phyloP scores from a whole-genome alignment of 495 filamentous ascomycete species.

The Schizothecium vesticola region DNA sequence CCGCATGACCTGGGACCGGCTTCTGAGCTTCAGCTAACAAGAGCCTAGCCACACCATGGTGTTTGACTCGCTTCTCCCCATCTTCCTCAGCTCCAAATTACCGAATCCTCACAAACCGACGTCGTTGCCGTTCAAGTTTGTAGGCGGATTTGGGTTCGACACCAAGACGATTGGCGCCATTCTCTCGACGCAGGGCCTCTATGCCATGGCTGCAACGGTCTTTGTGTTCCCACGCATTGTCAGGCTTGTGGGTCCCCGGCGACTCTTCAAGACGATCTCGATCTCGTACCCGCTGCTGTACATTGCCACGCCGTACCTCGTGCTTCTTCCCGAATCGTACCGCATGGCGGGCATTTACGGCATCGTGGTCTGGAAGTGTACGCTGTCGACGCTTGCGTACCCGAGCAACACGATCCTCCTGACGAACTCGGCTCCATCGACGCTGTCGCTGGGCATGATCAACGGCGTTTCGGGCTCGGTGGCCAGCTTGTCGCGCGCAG shows the following conservation, averaged over 20 bases:
- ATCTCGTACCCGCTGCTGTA: constrained; percentile 85
- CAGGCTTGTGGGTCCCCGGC: constrained; percentile 64
- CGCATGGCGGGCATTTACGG: constrained; percentile 68
- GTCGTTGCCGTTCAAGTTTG: constrained; percentile 77
- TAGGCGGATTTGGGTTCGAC: constrained; percentile 74
- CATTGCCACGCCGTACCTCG: constrained; percentile 79
- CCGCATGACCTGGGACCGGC: not conserved
- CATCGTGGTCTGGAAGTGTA: constrained; percentile 82
- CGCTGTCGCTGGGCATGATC: constrained; percentile 76
- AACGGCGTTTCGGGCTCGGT: constrained; percentile 90
- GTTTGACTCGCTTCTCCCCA: constrained; percentile 88
- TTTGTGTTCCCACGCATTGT: constrained; percentile 75
- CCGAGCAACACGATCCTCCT: constrained; percentile 81
- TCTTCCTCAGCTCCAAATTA: constrained; percentile 74
- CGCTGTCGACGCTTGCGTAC: constrained; percentile 77
- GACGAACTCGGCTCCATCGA: constrained; percentile 74
- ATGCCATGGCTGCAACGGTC: constrained; percentile 78
- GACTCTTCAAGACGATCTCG: constrained; percentile 73
- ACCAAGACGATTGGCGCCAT: constrained; percentile 82
- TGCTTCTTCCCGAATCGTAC: constrained; percentile 65
- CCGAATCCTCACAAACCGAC: constrained; percentile 36
- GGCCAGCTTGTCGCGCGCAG: constrained; percentile 77
- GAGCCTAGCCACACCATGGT: constrained; percentile 66
- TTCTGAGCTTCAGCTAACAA: constrained; percentile 7
- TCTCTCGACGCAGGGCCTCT: constrained; percentile 81